These are phyloP conservation scores for Yamadazyma akitaensis DNA, from an alignment of 805 yeast species.

Conservation along the genomic window DNA sequence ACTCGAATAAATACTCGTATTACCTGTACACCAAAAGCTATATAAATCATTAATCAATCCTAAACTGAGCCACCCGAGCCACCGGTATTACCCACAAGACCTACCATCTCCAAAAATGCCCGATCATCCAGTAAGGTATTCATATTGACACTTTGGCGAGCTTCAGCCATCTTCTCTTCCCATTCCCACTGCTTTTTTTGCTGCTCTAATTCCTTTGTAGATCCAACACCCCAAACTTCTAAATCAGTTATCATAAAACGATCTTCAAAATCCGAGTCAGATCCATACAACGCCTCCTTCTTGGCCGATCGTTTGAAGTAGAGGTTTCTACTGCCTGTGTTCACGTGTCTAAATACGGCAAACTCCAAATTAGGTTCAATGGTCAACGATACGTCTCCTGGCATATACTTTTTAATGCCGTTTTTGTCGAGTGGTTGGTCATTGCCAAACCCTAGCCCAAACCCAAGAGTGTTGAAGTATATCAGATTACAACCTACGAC, in stretches of 20 bases:
- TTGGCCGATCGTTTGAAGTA: conserved; percentile 25
- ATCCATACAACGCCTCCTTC: conserved; percentile 13
- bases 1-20: no score
- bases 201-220: conserved; percentile 69
- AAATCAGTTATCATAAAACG: conserved; percentile 67
- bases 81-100: conserved; percentile 47
- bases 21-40: neutral
- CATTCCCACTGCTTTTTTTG: conserved; percentile 82
- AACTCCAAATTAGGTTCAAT: conserved; percentile 77
- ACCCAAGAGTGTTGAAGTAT: conserved; percentile 70
- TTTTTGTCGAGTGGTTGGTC: conserved; percentile 57
- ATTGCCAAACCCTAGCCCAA: conserved; percentile 82
- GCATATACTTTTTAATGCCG: conserved; percentile 44
- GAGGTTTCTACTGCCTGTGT: conserved; percentile 15
- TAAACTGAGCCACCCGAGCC: conserved; percentile 47
- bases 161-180: conserved; percentile 84
- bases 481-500: conserved; percentile 36
- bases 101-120: conserved; percentile 84
- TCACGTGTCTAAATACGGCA: conserved; percentile 69
- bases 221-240: conserved; percentile 93
- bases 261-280: conserved; percentile 52
- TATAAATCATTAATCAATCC: neutral
- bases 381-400: conserved; percentile 79
- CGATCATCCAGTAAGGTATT: conserved; percentile 72
- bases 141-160: conserved; percentile 68